Conservation (phyloP, 495 filamentous ascomycete genomes). For the Penicillium malachiteum region DNA sequence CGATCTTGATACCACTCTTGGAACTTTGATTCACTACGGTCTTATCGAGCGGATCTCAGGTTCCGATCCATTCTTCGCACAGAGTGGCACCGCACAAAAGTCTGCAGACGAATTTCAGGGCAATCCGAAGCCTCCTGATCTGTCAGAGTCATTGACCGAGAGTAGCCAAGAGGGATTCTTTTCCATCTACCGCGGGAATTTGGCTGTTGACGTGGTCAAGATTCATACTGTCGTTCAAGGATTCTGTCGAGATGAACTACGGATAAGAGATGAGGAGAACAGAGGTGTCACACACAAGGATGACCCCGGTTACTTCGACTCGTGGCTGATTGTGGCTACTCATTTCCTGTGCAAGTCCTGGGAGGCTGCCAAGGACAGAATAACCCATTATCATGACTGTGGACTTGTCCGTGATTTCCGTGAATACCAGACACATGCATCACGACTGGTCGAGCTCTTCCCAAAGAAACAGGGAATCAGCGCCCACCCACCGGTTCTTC, state of each 20-base stretch:
- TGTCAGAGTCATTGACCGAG: conserved; percentile 39
- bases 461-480: conserved; percentile 38
- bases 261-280: conserved; percentile 52
- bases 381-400: conserved; percentile 51
- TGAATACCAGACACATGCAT: conserved; percentile 67
- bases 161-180: conserved; percentile 51
- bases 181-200: conserved; percentile 45
- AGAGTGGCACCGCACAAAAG: conserved; percentile 28
- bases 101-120: conserved; percentile 21
- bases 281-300: conserved; percentile 21
- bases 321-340: conserved; percentile 63
- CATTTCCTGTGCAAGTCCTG: conserved; percentile 63
- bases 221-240: conserved; percentile 78
- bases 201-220: conserved; percentile 64
- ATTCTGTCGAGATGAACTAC: conserved; percentile 70
- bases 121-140: conserved; percentile 27
- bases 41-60: conserved; percentile 59
- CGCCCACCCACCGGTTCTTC: conserved; percentile 23
- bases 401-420: conserved; percentile 72
- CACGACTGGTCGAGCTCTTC: conserved; percentile 47
- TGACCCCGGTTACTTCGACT: conserved; percentile 40
- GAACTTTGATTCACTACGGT: conserved; percentile 66
- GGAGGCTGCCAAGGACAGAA: conserved; percentile 58
- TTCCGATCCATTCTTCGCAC: conserved; percentile 40
- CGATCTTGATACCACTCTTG: conserved; percentile 68